Conservation (phyloP, 1,139 yeast genomes). For the Protomyces macrosporus region DNA sequence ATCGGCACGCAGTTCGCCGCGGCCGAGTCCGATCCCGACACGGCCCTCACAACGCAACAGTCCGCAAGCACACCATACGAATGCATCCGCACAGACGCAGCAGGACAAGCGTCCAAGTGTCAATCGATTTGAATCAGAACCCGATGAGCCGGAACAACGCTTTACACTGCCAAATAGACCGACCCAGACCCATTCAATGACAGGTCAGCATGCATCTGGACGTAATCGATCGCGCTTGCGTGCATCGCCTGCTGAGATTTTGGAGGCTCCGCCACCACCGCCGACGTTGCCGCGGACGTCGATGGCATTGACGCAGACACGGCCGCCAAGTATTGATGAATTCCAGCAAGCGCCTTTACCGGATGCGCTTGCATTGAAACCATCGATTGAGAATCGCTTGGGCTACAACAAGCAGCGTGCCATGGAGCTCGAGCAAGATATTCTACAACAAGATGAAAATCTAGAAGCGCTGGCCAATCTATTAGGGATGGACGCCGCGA, state of each 20-base stretch:
- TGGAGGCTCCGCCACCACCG: background rate
- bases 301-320: background rate
- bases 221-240: background rate
- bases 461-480: conserved; percentile 10
- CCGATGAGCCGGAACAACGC: background rate
- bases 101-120: background rate
- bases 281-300: background rate
- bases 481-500: conserved; percentile 11
- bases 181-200: too few relatives aligned
- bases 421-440: conserved; percentile 4
- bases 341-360: background rate
- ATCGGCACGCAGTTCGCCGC: conserved; percentile 16
- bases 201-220: background rate
- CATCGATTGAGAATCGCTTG: conserved; percentile 1
- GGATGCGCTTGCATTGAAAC: background rate
- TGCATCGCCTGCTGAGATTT: background rate
- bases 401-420: conserved; percentile 1
- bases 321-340: background rate
- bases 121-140: background rate
- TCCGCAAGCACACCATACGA: background rate
- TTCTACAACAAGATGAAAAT: conserved; percentile 11
- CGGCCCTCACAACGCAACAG: conserved; percentile 6
- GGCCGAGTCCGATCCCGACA: background rate
- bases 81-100: background rate
- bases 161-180: conserved; percentile 14